Evolutionary conservation across 2,329 filamentous ascomycete genomes (phyloP).

Genomic region (Paracorniculantispora psalliotae): DNA sequence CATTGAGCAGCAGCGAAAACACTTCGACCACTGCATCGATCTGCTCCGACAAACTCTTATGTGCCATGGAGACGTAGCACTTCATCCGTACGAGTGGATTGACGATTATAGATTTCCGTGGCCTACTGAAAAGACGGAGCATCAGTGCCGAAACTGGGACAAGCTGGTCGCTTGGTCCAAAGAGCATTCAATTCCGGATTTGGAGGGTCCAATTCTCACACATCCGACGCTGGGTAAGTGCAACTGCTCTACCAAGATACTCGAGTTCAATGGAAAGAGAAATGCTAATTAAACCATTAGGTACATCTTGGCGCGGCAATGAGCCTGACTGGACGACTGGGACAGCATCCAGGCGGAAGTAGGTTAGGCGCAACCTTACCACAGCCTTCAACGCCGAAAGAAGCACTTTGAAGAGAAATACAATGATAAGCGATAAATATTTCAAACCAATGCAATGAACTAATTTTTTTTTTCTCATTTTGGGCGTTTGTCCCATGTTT

Average conservation of each 20-base stretch:
- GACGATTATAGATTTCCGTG: conserved; percentile 13
- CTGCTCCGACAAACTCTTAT: conserved; percentile 17
- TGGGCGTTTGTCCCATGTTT: too few relatives aligned
- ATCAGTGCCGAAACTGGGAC: conserved; percentile 16
- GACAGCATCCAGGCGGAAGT: too few relatives aligned
- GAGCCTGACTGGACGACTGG: background rate
- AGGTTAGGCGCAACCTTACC: too few relatives aligned
- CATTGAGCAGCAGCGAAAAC: conserved; percentile 12
- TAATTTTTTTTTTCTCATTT: too few relatives aligned
- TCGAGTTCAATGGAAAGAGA: background rate
- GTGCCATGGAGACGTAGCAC: conserved; percentile 16
- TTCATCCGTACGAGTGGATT: conserved; percentile 15
- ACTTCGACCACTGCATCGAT: conserved; percentile 18
- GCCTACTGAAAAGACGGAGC: conserved; percentile 4
- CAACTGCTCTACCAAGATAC: background rate
- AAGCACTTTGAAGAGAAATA: too few relatives aligned
- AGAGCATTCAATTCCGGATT: background rate
- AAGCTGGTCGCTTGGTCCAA: conserved; percentile 8
- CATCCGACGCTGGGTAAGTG: conserved; percentile 1
- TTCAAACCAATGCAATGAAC: too few relatives aligned
- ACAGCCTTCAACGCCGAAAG: too few relatives aligned
- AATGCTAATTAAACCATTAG: background rate
- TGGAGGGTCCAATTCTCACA: conserved; percentile 4
- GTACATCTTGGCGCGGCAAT: background rate
- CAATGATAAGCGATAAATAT: too few relatives aligned